A percentile compares a stretch with the other conserved stretches of the same genome.
Evolutionary conservation across 345 rosid species (phyloP).

Genomic region (Rhizophora apiculata): DNA sequence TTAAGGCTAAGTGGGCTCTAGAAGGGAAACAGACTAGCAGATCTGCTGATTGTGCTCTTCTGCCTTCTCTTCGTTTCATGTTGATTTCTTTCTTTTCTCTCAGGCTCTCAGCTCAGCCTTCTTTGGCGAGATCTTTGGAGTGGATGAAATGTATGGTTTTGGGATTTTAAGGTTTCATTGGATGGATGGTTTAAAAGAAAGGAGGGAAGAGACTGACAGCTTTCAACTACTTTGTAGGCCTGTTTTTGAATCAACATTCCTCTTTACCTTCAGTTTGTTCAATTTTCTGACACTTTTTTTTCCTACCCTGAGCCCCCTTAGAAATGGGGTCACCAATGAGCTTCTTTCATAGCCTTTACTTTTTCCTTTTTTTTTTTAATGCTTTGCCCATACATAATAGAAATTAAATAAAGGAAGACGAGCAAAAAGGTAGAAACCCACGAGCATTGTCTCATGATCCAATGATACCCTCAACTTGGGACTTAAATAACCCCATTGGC

Average conservation of each 20-base stretch:
- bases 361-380: constrained; percentile 16
- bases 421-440: constrained; percentile 32
- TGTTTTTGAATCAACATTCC: constrained; percentile 1
- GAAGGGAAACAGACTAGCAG: constrained; percentile 83
- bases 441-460: constrained; percentile 47
- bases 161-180: constrained; percentile 12
- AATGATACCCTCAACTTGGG: constrained; percentile 40
- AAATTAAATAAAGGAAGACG: not conserved
- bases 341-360: constrained; percentile 30
- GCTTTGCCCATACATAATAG: constrained; percentile 15
- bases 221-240: constrained; percentile 17
- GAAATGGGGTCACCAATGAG: constrained; percentile 43
- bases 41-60: constrained; percentile 65
- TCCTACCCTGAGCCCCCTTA: constrained; percentile 13
- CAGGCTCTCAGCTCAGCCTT: constrained; percentile 1
- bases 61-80: constrained; percentile 72
- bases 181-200: constrained; percentile 26
- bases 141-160: constrained; percentile 21
- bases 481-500: constrained; percentile 18
- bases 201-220: constrained; percentile 29
- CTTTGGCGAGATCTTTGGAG: constrained; percentile 14
- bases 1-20: constrained; percentile 57
- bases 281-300: constrained; percentile 23
- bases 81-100: constrained; percentile 11
- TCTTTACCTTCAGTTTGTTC: constrained; percentile 22